A percentile compares a stretch with the other conserved stretches of the same genome.
Evolutionary conservation across 305 asterid genomes (phyloP).

Genomic region (Solanum hybrid): DNA sequence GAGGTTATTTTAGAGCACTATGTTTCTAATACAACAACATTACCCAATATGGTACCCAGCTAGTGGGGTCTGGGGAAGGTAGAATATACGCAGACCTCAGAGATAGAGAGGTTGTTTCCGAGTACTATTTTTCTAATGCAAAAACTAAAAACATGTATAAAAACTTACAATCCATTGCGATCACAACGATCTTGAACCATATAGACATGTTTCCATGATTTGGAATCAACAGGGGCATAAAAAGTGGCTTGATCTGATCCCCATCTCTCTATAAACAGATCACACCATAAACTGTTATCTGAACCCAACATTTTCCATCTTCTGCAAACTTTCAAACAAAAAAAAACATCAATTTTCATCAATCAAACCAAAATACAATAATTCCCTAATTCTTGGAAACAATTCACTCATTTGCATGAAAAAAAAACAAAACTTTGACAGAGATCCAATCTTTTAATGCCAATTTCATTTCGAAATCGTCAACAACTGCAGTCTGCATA

Average conservation of each 20-base stretch:
- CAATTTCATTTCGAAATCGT: not conserved
- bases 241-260: slow-evolving; percentile 48
- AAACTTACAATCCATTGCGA: slow-evolving; percentile 80
- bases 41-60: too few relatives aligned
- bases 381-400: not conserved
- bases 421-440: not conserved
- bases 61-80: not conserved
- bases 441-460: not conserved
- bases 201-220: slow-evolving; percentile 64
- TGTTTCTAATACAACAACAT: not conserved
- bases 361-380: not conserved
- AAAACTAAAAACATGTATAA: not conserved
- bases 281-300: slow-evolving; percentile 48
- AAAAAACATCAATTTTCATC: not conserved
- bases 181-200: slow-evolving; percentile 69
- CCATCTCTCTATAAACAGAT: slow-evolving; percentile 62
- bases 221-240: slow-evolving; percentile 40
- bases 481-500: not conserved
- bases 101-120: not conserved
- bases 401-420: not conserved
- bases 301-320: slow-evolving; percentile 61
- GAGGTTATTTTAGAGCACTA: not conserved
- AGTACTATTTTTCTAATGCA: not conserved
- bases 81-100: not conserved
- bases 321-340: slow-evolving; percentile 59